phyloP scores from a whole-genome alignment of 305 asterid species.

The Fraxinus velutina region DNA sequence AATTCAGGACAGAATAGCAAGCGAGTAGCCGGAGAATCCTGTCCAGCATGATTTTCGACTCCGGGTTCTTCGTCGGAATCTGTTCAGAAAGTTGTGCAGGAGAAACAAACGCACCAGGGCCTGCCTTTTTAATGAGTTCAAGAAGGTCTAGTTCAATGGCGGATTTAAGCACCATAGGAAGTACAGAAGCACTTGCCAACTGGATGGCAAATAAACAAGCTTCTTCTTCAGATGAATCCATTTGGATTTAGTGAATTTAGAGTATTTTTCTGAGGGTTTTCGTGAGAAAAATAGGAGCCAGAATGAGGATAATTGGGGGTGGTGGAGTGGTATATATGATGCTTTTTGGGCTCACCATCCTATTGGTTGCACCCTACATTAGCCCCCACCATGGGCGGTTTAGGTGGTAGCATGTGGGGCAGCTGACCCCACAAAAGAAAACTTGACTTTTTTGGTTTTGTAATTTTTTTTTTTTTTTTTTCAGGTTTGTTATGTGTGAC shows the following conservation, averaged over 20 bases:
- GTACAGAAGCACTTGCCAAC: constrained; percentile 70
- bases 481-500: no score
- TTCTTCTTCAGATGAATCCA: constrained; percentile 51
- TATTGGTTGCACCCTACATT: no score
- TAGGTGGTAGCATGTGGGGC: no score
- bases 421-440: no score
- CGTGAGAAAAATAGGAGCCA: no score
- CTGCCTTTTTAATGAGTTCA: constrained; percentile 64
- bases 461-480: no score
- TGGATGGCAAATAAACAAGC: constrained; percentile 56
- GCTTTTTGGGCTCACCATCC: no score
- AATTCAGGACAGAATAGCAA: constrained; percentile 50
- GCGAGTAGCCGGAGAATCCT: constrained; percentile 76
- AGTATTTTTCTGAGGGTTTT: background rate
- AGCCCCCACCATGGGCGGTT: no score
- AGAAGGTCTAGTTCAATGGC: constrained; percentile 72
- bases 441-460: no score
- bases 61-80: constrained; percentile 55
- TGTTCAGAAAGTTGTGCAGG: constrained; percentile 63
- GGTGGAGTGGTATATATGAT: no score
- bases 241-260: background rate
- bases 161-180: constrained; percentile 72
- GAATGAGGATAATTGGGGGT: no score
- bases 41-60: constrained; percentile 61
- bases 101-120: constrained; percentile 53